Conservation (phyloP, 208 protist species). For the Crithidia brevicula region DNA sequence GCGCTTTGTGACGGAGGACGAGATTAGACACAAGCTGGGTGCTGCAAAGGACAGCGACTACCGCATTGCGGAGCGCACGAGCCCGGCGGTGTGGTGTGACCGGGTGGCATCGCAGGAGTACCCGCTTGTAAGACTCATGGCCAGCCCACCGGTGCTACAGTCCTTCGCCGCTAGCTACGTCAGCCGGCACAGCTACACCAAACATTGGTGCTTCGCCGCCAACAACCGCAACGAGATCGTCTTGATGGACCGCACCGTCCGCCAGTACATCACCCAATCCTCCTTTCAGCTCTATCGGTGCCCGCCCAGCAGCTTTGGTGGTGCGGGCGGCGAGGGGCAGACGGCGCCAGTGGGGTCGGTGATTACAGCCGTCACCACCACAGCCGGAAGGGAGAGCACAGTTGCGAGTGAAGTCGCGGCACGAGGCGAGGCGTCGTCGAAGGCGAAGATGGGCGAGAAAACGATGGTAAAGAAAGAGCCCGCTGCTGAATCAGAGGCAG, state of each 20-base stretch:
- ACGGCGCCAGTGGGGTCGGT: not conserved
- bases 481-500: not conserved
- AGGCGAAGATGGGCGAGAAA: not conserved
- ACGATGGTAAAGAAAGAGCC: not conserved
- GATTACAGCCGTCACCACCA: not conserved
- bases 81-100: constrained; percentile 12
- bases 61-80: constrained; percentile 16
- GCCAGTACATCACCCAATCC: constrained; percentile 16
- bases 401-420: not conserved
- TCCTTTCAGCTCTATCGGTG: constrained; percentile 20
- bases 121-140: constrained; percentile 19
- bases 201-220: constrained; percentile 40
- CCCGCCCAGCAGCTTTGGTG: too few species aligned
- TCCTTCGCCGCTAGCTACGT: constrained; percentile 5
- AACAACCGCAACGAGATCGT: constrained; percentile 32
- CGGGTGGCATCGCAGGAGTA: constrained; percentile 8
- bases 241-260: constrained; percentile 37
- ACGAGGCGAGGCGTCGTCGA: not conserved
- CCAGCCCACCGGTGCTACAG: constrained; percentile 28
- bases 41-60: not conserved
- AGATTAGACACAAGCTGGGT: constrained; percentile 7
- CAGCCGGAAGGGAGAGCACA: not conserved
- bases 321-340: not conserved
- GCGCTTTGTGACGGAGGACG: not conserved
- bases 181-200: constrained; percentile 19